These are phyloP conservation scores for Lasiodiplodia citricola DNA, from an alignment of 2,329 filamentous ascomycete genomes.

Conservation along the genomic window DNA sequence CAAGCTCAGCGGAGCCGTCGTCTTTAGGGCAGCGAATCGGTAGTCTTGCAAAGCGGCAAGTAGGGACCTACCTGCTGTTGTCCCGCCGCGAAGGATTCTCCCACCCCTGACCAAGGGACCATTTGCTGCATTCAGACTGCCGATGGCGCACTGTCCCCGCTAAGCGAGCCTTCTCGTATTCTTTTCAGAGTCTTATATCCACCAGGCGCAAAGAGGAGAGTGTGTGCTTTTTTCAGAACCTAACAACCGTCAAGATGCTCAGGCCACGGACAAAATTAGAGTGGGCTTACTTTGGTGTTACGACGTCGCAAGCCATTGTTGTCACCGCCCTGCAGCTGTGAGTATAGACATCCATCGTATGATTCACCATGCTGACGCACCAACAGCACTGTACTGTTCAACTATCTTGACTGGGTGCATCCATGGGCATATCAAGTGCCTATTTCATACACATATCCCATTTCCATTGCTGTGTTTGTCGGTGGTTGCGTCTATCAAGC, in stretches of 20 bases:
- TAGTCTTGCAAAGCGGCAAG: background rate
- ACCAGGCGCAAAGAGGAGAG: background rate
- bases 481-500: constrained; percentile 34
- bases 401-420: constrained; percentile 4
- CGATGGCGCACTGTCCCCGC: background rate
- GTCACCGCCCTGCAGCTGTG: background rate
- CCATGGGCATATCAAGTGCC: background rate
- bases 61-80: background rate
- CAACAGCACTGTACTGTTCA: background rate
- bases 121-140: background rate
- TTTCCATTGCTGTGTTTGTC: constrained; percentile 11
- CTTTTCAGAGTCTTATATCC: background rate
- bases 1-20: background rate
- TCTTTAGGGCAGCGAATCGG: background rate
- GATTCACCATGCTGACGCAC: too few relatives aligned
- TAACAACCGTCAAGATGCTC: background rate
- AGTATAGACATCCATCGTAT: background rate
- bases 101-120: background rate
- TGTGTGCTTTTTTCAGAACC: background rate
- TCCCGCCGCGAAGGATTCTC: background rate
- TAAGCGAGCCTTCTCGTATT: constrained; percentile 2
- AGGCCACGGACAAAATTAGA: background rate
- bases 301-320: background rate
- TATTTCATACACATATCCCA: constrained; percentile 2
- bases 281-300: background rate